These are phyloP conservation scores for Beauveria sp. DNA, from an alignment of 2,329 filamentous ascomycete species.

Conservation along the genomic window DNA sequence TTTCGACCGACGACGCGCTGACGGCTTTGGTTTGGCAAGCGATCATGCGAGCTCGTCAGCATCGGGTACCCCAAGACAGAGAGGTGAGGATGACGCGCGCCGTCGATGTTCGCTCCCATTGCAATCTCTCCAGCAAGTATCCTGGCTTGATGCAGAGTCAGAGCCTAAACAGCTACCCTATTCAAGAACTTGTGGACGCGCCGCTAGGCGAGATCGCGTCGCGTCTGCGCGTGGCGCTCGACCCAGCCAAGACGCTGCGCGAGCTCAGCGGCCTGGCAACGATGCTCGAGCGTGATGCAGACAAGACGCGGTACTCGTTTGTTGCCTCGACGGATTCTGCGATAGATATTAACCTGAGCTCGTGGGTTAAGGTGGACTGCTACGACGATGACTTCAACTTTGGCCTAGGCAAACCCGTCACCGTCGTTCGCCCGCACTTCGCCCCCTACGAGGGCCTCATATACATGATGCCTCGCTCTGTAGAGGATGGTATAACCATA, in stretches of 20 bases:
- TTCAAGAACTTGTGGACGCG: constrained; percentile 22
- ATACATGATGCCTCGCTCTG: constrained; percentile 40
- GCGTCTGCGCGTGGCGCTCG: constrained; percentile 30
- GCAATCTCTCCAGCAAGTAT: constrained; percentile 36
- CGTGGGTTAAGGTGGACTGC: constrained; percentile 41
- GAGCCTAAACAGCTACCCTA: constrained; percentile 28
- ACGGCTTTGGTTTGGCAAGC: neutral
- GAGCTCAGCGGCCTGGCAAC: constrained; percentile 35
- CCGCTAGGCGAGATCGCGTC: constrained; percentile 30
- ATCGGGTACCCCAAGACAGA: constrained; percentile 20
- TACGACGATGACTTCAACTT: constrained; percentile 40
- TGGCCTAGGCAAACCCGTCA: constrained; percentile 37
- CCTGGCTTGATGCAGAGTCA: constrained; percentile 41
- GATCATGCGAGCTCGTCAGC: constrained; percentile 27
- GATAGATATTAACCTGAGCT: constrained; percentile 43
- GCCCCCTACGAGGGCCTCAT: constrained; percentile 36
- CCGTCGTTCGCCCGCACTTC: constrained; percentile 41
- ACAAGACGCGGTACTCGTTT: constrained; percentile 28
- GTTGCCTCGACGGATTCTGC: constrained; percentile 28
- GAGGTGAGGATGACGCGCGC: constrained; percentile 36
- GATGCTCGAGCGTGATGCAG: constrained; percentile 23
- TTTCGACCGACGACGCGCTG: neutral
- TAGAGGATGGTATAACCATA: constrained; percentile 35
- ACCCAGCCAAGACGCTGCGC: constrained; percentile 26
- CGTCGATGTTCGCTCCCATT: constrained; percentile 36